Evolutionary conservation across 345 rosid species (phyloP), one percentile per base, ranked within the genome.

Genomic region (Erucastrum elatum): DNA sequence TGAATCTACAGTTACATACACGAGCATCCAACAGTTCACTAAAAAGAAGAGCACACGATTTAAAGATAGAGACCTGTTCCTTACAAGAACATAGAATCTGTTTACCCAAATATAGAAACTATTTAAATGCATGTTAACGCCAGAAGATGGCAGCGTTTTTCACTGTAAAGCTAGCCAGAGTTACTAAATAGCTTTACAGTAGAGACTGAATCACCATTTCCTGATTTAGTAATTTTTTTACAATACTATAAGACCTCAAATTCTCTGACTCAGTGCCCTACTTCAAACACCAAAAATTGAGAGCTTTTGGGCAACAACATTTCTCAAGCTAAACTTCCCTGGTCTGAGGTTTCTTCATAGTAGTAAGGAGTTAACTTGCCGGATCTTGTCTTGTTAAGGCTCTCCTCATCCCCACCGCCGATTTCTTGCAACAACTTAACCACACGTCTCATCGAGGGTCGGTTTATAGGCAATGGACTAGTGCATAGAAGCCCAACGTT

Each of bases 381-480:
- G 10, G 91, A 12, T 16, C 59, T 15, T 7, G 25, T 64, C 68
- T 60, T 66, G 77, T 78, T 83, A 17, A 33, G 67, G n/a, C 79
- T 70, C 67, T 79, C 85, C 0, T 60, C 84, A 34, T 81, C 87
- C 11, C 87, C 90, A 0, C 84, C 83, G 1, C 90, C 86, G 9
- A 86, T 82, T 85, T 91, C 98, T 70, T 87, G 98, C 82, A 96
- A 81, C 88, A 90, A 65, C 79, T 93, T 96, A 55, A 93, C 97
- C 53, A 96, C 97, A 72, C 98, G 87, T 75, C 98, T 89, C 99
- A 96, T 96, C 0, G 99, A 86, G 0, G 99, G 99, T 8, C 98
- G 97, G 86, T 91, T 93, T 72, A 93, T 90, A 3, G 99, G 98
- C 31, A 93, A 90, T 0, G 97, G 94, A 75, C 86, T 91, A 0